These are phyloP conservation scores for Thermothelomyces thermophilus DNA, from an alignment of 2,329 filamentous ascomycete species.

Conservation along the genomic window DNA sequence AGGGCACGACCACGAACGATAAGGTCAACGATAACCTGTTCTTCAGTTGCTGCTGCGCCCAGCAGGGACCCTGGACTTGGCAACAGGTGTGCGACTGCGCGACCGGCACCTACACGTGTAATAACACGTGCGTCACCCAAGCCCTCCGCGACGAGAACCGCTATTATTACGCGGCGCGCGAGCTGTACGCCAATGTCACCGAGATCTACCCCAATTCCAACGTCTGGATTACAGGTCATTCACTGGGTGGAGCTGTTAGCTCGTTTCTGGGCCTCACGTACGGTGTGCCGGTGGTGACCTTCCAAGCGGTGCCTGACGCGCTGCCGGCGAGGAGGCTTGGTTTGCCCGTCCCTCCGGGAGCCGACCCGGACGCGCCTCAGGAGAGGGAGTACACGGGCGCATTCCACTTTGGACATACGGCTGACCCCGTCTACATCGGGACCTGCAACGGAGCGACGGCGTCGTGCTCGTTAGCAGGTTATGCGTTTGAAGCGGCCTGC, in stretches of 20 bases:
- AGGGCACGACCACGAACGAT: conserved; percentile 93
- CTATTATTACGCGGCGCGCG: conserved; percentile 83
- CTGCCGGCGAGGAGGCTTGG: conserved; percentile 78
- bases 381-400: conserved; percentile 65
- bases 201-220: conserved; percentile 77
- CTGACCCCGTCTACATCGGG: conserved; percentile 91
- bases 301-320: conserved; percentile 88
- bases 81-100: conserved; percentile 91
- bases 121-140: conserved; percentile 77
- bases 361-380: conserved; percentile 65
- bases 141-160: conserved; percentile 75
- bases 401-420: conserved; percentile 91
- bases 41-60: conserved; percentile 95
- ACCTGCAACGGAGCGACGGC: conserved; percentile 87
- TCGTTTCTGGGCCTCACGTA: conserved; percentile 89
- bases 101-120: conserved; percentile 79
- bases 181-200: conserved; percentile 89
- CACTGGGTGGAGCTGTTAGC: conserved; percentile 80
- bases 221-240: conserved; percentile 88
- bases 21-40: conserved; percentile 97
- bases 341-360: conserved; percentile 74
- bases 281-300: conserved; percentile 83
- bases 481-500: conserved; percentile 88
- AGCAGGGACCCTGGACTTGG: conserved; percentile 86
- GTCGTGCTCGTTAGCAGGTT: conserved; percentile 83